Evolutionary conservation across 352 stramenopile species (phyloP), one percentile per base, ranked within the genome.

Genomic region (Phytophthora meadii): DNA sequence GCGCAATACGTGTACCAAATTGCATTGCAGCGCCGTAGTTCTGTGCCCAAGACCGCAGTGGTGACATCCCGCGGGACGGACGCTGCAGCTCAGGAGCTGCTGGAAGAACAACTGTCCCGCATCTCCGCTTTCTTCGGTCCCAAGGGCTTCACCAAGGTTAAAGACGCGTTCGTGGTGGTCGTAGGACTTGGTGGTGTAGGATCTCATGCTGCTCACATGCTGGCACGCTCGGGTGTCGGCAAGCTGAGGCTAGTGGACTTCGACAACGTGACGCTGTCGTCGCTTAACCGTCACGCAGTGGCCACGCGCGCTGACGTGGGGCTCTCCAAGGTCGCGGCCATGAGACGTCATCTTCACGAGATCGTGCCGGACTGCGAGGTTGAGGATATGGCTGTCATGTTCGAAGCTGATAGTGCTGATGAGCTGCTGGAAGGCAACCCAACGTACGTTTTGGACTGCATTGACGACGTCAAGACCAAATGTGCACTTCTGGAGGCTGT

Each of bases 401-500:
- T 98, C 41, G 81, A 90, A 36, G 84, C 70, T 40, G 74, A 64
- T 28, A 81, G 73, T 15, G 93, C 92, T 19, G 83, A 94, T 4
- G 71, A 89, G 24, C 79, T 98, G 42, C 79, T 98, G 24, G 84
- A 80, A 42, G 81, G 81, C 19, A 88, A 83, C 71, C 95, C 82
- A 74, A 98, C 87, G 67, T 99, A 92, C 53, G 91, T 99, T 19
- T 76, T 99, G 65, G 97, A 99, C 77, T 99, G 97, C 61, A 99
- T 99, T 74, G 98, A 99, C 76, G 98, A 99, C 81, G 90, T 99
- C 30, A 96, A 93, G 47, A 99, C 98, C 44, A 99, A 99, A 74
- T 82, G 92, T 3, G 85, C 95, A 39, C 82, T 99, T 22, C 77
- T 99, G 17, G 84, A 90, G 25, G 81, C 96, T 39, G 98, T 96